Evolutionary conservation across 129 eudicot genomes (phyloP).

Genomic region (Erigeron canadensis): DNA sequence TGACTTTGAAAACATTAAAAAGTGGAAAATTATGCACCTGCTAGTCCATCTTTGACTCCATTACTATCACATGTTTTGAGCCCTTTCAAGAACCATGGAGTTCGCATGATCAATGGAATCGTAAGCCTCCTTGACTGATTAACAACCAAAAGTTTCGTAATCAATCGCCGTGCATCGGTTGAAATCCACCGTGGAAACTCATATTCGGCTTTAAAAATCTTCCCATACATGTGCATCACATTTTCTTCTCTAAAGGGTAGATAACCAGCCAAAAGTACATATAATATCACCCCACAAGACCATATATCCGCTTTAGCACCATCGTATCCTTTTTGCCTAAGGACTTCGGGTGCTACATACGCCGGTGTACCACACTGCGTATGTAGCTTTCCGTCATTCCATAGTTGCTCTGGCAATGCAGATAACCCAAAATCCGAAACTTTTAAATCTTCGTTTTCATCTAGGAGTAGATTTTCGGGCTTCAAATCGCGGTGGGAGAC

Average conservation of each 20-base stretch:
- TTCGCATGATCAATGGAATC: conserved; percentile 20
- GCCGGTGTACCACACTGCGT: conserved; percentile 83
- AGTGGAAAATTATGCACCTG: background rate
- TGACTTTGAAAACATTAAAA: too few species aligned
- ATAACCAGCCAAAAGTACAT: conserved; percentile 65
- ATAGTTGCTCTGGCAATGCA: conserved; percentile 34
- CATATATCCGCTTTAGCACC: conserved; percentile 72
- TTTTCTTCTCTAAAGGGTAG: conserved; percentile 78
- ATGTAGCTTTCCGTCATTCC: conserved; percentile 34
- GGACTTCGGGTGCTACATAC: conserved; percentile 73
- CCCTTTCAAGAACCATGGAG: conserved; percentile 28
- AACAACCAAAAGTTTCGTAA: conserved; percentile 52
- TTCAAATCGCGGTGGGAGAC: conserved; percentile 56
- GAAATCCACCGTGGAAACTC: conserved; percentile 83
- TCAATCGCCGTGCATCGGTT: conserved; percentile 46
- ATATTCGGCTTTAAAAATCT: conserved; percentile 67
- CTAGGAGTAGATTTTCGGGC: conserved; percentile 59
- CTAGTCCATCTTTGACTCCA: conserved; percentile 9
- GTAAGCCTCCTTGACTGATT: conserved; percentile 49
- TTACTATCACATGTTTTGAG: background rate
- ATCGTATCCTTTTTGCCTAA: conserved; percentile 68
- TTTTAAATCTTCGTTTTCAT: conserved; percentile 48
- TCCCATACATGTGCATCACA: conserved; percentile 72
- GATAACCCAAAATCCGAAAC: conserved; percentile 64
- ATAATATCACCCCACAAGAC: conserved; percentile 84